Conservation (phyloP, 1,284 basidiomycete genomes). For the Stygiomarasmius scandens region DNA sequence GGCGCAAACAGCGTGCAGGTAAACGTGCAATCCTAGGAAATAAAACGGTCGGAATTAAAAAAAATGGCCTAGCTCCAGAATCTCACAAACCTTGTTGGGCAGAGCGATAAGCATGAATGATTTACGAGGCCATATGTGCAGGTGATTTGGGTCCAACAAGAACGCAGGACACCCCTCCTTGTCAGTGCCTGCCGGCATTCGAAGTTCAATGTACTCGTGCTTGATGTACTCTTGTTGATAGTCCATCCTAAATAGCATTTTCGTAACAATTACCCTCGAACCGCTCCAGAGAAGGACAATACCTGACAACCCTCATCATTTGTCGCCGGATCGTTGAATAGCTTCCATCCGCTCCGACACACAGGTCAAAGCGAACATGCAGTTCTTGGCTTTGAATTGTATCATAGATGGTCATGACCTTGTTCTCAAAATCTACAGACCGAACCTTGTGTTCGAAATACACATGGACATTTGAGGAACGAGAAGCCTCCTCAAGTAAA, state of each 20-base stretch:
- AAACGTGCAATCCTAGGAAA: constrained; percentile 76
- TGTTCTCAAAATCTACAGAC: constrained; percentile 74
- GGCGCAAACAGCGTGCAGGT: constrained; percentile 95
- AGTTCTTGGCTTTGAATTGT: constrained; percentile 45
- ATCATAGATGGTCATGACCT: constrained; percentile 54
- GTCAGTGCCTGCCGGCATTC: constrained; percentile 83
- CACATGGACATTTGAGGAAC: constrained; percentile 65
- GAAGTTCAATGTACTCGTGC: constrained; percentile 95
- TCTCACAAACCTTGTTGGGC: constrained; percentile 81
- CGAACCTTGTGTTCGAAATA: constrained; percentile 84
- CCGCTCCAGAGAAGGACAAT: constrained; percentile 32
- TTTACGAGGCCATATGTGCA: constrained; percentile 99
- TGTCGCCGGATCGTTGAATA: constrained; percentile 85
- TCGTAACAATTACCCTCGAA: constrained; percentile 10
- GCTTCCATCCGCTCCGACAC: constrained; percentile 88
- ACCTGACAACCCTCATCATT: constrained; percentile 91
- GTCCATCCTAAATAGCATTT: constrained; percentile 69
- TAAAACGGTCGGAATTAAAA: constrained; percentile 18
- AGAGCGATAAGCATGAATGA: constrained; percentile 99
- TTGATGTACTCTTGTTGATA: constrained; percentile 93
- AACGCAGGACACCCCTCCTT: constrained; percentile 66
- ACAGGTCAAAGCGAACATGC: constrained; percentile 72
- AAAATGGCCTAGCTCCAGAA: constrained; percentile 20
- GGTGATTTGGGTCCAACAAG: constrained; percentile 89
- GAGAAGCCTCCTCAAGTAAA: constrained; percentile 73